Conservation (phyloP, 768 basidiomycete species). For the Sistotremastrum niveocremeum region DNA sequence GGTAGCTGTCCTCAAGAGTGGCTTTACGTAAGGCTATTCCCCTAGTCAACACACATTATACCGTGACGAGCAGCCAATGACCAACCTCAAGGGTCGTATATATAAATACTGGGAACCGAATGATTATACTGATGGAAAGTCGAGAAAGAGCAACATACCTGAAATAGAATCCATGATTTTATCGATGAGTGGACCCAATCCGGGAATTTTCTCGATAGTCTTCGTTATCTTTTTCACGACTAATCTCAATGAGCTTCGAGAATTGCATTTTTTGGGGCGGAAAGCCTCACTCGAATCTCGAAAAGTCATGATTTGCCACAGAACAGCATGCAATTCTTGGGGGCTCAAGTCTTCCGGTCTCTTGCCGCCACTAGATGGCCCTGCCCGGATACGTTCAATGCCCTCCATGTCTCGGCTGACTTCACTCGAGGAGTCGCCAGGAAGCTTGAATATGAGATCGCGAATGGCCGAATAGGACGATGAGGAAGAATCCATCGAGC, state of each 20-base stretch:
- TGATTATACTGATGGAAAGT: not conserved
- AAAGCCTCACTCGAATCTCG: conserved; percentile 51
- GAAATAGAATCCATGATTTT: conserved; percentile 65
- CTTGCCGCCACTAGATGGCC: conserved; percentile 45
- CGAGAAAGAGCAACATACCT: conserved; percentile 22
- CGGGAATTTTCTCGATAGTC: conserved; percentile 77
- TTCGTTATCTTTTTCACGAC: conserved; percentile 69
- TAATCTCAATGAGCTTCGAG: conserved; percentile 9
- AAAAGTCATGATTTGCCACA: conserved; percentile 82
- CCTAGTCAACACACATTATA: not conserved
- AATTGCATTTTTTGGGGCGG: not conserved
- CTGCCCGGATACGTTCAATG: conserved; percentile 54
- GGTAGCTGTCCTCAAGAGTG: conserved; percentile 60
- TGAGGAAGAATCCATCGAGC: conserved; percentile 30
- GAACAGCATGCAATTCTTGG: conserved; percentile 68
- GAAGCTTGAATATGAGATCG: conserved; percentile 45
- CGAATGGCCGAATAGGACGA: conserved; percentile 31
- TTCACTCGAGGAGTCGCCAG: conserved; percentile 45
- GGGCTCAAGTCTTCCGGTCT: conserved; percentile 74
- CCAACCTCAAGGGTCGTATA: conserved; percentile 73
- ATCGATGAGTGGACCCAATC: conserved; percentile 57
- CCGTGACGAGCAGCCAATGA: not conserved
- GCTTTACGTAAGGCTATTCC: conserved; percentile 66
- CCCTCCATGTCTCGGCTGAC: conserved; percentile 65
- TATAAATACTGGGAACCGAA: conserved; percentile 47